A percentile compares a stretch with the other conserved stretches of the same genome.
These are phyloP conservation scores for Penicilliopsis zonata DNA, from an alignment of 495 filamentous ascomycete species.

Conservation along the genomic window DNA sequence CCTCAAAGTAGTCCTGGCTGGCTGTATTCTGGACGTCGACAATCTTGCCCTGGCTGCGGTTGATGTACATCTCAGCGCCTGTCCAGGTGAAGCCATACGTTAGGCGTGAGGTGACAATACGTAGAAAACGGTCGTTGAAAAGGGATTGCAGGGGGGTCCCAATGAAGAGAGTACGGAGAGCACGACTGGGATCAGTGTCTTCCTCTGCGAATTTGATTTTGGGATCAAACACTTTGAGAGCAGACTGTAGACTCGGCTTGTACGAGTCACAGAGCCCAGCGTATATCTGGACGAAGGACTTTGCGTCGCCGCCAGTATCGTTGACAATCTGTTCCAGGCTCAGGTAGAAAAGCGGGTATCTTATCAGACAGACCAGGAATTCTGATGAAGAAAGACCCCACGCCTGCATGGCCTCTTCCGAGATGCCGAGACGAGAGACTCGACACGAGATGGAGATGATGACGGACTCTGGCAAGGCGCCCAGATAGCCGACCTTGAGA, in stretches of 20 bases:
- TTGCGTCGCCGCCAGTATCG: slow-evolving; percentile 1
- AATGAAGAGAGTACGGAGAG: slow-evolving; percentile 49
- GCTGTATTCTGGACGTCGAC: slow-evolving; percentile 1
- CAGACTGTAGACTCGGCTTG: slow-evolving; percentile 29
- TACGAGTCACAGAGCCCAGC: slow-evolving; percentile 37
- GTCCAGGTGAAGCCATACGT: slow-evolving; percentile 49
- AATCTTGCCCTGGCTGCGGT: slow-evolving; percentile 26
- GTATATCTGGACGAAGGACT: slow-evolving; percentile 19
- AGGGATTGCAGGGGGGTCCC: slow-evolving; percentile 60
- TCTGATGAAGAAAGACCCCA: slow-evolving; percentile 60
- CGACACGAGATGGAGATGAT: slow-evolving; percentile 51
- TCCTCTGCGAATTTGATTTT: slow-evolving; percentile 4
- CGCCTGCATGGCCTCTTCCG: slow-evolving; percentile 61
- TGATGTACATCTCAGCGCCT: slow-evolving; percentile 50
- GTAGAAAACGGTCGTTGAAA: slow-evolving; percentile 53
- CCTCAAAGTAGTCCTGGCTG: slow-evolving; percentile 5
- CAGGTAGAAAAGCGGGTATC: slow-evolving; percentile 47
- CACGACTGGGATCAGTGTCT: not conserved
- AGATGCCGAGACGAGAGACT: slow-evolving; percentile 59
- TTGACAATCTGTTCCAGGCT: slow-evolving; percentile 36
- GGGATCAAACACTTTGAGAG: slow-evolving; percentile 39
- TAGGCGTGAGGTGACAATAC: slow-evolving; percentile 48
- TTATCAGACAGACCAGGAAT: slow-evolving; percentile 70
- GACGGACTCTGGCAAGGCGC: slow-evolving; percentile 38
- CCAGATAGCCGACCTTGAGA: slow-evolving; percentile 60